Evolutionary conservation across 139 green algal species (phyloP).

Genomic region (Chlamydomonas asymmetrica): DNA sequence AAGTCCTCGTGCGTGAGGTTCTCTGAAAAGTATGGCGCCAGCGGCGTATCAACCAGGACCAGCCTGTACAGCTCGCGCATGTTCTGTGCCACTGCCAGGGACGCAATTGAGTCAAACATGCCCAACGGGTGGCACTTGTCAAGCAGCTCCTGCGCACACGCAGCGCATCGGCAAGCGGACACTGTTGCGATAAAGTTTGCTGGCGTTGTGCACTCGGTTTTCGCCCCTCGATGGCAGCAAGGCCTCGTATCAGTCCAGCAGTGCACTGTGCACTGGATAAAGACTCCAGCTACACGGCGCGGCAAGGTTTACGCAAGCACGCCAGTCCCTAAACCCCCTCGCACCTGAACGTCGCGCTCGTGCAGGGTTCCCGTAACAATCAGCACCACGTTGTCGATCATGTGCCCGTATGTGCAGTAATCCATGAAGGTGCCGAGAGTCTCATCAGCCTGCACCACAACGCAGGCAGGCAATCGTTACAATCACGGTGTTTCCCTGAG

Average conservation of each 20-base stretch:
- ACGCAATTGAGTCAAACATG: constrained; percentile 96
- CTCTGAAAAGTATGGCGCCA: constrained; percentile 95
- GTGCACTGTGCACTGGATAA: too few relatives aligned
- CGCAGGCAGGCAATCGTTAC: neutral
- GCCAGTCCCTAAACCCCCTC: too few relatives aligned
- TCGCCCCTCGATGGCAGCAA: neutral
- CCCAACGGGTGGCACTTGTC: constrained; percentile 98
- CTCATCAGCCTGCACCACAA: constrained; percentile 75
- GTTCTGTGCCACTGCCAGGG: constrained; percentile 92
- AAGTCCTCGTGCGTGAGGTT: constrained; percentile 89
- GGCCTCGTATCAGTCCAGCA: neutral
- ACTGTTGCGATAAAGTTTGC: neutral
- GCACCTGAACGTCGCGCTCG: constrained; percentile 91
- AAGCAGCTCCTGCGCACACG: constrained; percentile 94
- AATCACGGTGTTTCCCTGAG: too few relatives aligned
- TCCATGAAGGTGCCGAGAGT: constrained; percentile 92
- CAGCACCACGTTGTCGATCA: constrained; percentile 99
- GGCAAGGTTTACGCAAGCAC: too few relatives aligned
- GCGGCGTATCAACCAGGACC: constrained; percentile 95
- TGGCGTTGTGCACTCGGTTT: neutral
- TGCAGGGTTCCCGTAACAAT: constrained; percentile 97
- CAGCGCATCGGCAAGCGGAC: too few relatives aligned
- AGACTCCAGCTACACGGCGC: too few relatives aligned
- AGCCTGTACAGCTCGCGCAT: constrained; percentile 97
- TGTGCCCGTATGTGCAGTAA: constrained; percentile 98